Conservation (phyloP, 2,329 filamentous ascomycete genomes). For the Tolypocladium nubicola region DNA sequence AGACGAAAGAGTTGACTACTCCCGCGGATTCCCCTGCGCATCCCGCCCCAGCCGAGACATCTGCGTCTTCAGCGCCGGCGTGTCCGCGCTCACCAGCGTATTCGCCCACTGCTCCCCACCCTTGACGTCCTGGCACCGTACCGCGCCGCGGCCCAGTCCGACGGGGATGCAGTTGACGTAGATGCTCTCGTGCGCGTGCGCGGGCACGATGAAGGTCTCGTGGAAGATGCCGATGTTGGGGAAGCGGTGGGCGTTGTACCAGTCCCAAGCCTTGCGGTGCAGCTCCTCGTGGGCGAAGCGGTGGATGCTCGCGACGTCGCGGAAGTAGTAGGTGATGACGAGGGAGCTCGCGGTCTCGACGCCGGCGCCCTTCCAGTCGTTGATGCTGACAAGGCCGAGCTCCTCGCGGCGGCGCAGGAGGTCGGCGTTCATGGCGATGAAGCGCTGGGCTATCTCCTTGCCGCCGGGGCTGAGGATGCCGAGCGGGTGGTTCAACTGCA, state of each 20-base stretch:
- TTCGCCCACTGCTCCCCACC: constrained; percentile 19
- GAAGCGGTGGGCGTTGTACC: constrained; percentile 28
- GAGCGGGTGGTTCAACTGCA: constrained; percentile 36
- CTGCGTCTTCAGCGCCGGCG: constrained; percentile 21
- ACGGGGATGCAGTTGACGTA: constrained; percentile 33
- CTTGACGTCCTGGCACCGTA: constrained; percentile 11
- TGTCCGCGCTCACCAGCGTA: constrained; percentile 21
- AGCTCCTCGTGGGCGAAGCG: constrained; percentile 37
- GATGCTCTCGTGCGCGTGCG: constrained; percentile 37
- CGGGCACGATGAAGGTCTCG: constrained; percentile 37
- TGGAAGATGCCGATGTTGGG: constrained; percentile 40
- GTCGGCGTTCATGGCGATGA: constrained; percentile 25
- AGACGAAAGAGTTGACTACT: neutral
- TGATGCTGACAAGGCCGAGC: constrained; percentile 35
- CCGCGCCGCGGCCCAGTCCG: constrained; percentile 20
- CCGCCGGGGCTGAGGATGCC: constrained; percentile 35
- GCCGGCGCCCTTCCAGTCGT: constrained; percentile 27
- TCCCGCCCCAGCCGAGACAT: constrained; percentile 19
- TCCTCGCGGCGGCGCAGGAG: constrained; percentile 26
- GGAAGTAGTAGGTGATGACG: constrained; percentile 39
- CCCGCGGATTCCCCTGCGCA: constrained; percentile 8
- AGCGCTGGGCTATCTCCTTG: constrained; percentile 25
- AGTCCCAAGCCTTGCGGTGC: constrained; percentile 40
- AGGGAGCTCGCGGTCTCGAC: constrained; percentile 29
- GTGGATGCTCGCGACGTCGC: constrained; percentile 35